These are phyloP conservation scores for Jackrogersella minutella DNA, from an alignment of 495 filamentous ascomycete genomes.

Conservation along the genomic window DNA sequence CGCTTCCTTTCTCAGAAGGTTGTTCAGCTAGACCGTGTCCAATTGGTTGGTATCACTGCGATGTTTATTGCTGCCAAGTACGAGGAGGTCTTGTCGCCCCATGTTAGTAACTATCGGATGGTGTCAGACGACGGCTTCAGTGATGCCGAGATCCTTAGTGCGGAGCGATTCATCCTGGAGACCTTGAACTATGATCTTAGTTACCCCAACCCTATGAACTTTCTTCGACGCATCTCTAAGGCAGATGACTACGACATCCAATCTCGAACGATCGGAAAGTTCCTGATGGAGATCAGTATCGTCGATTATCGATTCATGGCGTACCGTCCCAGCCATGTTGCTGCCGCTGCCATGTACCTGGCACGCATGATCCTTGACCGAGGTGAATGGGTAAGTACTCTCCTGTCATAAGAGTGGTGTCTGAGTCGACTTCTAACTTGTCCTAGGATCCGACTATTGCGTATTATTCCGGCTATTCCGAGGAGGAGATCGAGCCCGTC, in stretches of 20 bases:
- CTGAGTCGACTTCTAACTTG: constrained; percentile 34
- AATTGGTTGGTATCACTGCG: constrained; percentile 95
- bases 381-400: constrained; percentile 83
- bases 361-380: constrained; percentile 87
- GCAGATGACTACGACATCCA: constrained; percentile 98
- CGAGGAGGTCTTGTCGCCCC: constrained; percentile 95
- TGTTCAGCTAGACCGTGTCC: constrained; percentile 92
- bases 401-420: not conserved
- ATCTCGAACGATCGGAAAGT: constrained; percentile 95
- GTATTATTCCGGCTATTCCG: constrained; percentile 92
- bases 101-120: constrained; percentile 95
- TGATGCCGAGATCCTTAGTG: constrained; percentile 96
- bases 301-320: constrained; percentile 91
- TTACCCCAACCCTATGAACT: constrained; percentile 99
- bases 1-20: constrained; percentile 94
- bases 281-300: constrained; percentile 96
- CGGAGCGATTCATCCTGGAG: constrained; percentile 89
- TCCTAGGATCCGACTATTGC: constrained; percentile 82
- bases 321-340: constrained; percentile 85
- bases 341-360: constrained; percentile 94
- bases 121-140: constrained; percentile 96
- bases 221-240: constrained; percentile 96
- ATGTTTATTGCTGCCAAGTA: constrained; percentile 99
- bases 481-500: constrained; percentile 91
- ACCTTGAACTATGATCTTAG: constrained; percentile 96